A percentile compares a stretch with the other conserved stretches of the same genome.
These are phyloP conservation scores for Picochlorum sp. DNA, from an alignment of 139 green algal species.

Conservation along the genomic window DNA sequence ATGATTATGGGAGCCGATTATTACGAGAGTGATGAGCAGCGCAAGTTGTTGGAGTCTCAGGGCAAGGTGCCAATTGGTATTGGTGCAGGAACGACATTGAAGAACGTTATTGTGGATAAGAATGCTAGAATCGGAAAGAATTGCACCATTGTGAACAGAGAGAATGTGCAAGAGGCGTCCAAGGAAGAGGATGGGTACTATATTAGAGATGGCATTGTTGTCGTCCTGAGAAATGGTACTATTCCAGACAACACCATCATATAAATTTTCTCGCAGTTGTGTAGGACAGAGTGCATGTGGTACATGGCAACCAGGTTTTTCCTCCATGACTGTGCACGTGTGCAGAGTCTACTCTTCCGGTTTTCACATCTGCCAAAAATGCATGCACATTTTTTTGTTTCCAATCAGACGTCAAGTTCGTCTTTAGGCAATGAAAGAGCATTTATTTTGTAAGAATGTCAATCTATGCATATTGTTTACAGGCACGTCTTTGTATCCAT, in stretches of 20 bases:
- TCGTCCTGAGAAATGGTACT: slow-evolving; percentile 77
- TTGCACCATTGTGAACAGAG: slow-evolving; percentile 76
- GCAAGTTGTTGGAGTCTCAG: slow-evolving; percentile 37
- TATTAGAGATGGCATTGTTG: slow-evolving; percentile 93
- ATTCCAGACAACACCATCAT: slow-evolving; percentile 71
- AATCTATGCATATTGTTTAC: slow-evolving; percentile 1
- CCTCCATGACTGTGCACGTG: background rate
- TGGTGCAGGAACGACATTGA: slow-evolving; percentile 61
- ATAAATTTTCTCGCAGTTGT: slow-evolving; percentile 33
- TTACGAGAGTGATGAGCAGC: slow-evolving; percentile 88
- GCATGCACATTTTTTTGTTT: no score
- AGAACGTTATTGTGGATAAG: slow-evolving; percentile 98
- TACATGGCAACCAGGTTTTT: background rate
- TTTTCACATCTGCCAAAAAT: slow-evolving; percentile 4
- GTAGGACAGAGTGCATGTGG: slow-evolving; percentile 1
- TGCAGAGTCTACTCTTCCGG: background rate
- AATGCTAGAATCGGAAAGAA: slow-evolving; percentile 93
- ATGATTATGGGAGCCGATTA: slow-evolving; percentile 97
- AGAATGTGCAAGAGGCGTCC: slow-evolving; percentile 80
- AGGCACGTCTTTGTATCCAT: no score
- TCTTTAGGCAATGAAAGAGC: slow-evolving; percentile 1
- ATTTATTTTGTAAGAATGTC: background rate
- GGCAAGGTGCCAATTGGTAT: slow-evolving; percentile 90
- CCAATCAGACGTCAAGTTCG: no score
- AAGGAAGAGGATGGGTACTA: slow-evolving; percentile 80